Evolutionary conservation across 768 basidiomycete species (phyloP), one percentile per base, ranked within the genome.

Genomic region (Lentinula raphanica): DNA sequence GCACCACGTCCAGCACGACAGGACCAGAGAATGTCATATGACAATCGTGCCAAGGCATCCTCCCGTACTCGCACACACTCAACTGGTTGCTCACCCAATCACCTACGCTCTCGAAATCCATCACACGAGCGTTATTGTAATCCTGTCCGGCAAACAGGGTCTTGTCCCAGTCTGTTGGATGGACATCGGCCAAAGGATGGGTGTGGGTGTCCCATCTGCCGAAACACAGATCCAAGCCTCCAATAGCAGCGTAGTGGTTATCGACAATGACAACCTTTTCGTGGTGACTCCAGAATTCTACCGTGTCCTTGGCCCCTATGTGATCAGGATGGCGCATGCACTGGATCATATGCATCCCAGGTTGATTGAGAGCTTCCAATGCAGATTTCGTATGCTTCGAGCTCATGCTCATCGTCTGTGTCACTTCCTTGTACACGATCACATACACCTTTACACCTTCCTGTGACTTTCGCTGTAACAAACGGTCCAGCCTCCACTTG

Each of bases 1-100:
- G 94, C 13, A 86, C 83, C 19, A 98, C 82, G 66, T 99, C 97
- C 57, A 98, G 77, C 4, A 97, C 94, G 15, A 81, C 85, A 1
- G 91, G 82, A 6, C 88, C 97, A 13, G 79, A 74, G 23, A 94
- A 72, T 3, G 91, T 93, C 87, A 92, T 90, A 68, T 94, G 94
- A 12, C 88, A 92, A 73, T 98, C 95, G 67, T 98, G 95, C 95
- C 95, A 98, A 1, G 95, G 92, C 93, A 94, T 93, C 60, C 91
- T 76, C 1, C 84, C 75, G 13, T 75, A 85, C 62, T 92, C 89
- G 45, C 86, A 67, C 48, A 85, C 79, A 31, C 85, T 86, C 15
- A 93, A 68, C 0, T 78, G 77, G 59, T 88, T 91, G 65, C 83
- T 87, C 23, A 84, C 82, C 67, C 85, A 93, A 60, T 92, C 79